Conservation (phyloP, 2,329 filamentous ascomycete species). For the Rutstroemia sp. region DNA sequence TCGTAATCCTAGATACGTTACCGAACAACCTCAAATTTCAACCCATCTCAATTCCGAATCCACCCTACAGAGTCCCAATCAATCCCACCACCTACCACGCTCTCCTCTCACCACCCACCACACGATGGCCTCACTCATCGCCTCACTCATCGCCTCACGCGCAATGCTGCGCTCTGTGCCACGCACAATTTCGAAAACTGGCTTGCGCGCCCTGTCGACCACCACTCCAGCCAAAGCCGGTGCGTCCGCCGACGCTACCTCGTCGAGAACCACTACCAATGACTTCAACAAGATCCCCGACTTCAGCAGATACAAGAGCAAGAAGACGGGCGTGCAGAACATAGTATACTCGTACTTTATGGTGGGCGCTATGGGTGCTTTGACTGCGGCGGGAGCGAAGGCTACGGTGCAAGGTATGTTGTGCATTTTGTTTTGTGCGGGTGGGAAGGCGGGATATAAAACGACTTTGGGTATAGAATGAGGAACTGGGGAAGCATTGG, state of each 20-base stretch:
- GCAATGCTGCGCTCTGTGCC: slow-evolving; percentile 56
- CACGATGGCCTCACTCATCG: slow-evolving; percentile 61
- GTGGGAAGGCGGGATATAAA: background rate
- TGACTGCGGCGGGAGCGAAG: slow-evolving; percentile 92
- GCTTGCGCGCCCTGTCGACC: slow-evolving; percentile 50
- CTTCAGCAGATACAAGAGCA: slow-evolving; percentile 81
- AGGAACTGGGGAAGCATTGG: background rate
- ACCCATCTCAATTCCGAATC: slow-evolving; percentile 3
- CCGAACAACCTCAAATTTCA: slow-evolving; percentile 8
- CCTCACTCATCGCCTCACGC: slow-evolving; percentile 62
- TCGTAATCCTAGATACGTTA: slow-evolving; percentile 5
- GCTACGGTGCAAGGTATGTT: slow-evolving; percentile 91
- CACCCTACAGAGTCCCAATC: slow-evolving; percentile 1
- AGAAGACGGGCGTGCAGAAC: slow-evolving; percentile 60
- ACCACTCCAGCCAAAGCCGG: slow-evolving; percentile 18
- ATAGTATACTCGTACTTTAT: slow-evolving; percentile 97
- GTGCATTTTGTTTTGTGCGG: slow-evolving; percentile 1
- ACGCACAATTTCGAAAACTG: slow-evolving; percentile 23
- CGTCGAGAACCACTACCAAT: slow-evolving; percentile 1
- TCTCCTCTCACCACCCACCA: slow-evolving; percentile 10
- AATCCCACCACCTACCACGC: slow-evolving; percentile 1
- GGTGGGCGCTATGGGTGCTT: slow-evolving; percentile 89
- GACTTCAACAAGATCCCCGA: slow-evolving; percentile 61
- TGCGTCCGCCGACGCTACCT: slow-evolving; percentile 1
- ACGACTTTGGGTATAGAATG: background rate